Base-by-base conservation (phyloP, 2,329 filamentous ascomycete species). In the Monilinia laxa region DNA sequence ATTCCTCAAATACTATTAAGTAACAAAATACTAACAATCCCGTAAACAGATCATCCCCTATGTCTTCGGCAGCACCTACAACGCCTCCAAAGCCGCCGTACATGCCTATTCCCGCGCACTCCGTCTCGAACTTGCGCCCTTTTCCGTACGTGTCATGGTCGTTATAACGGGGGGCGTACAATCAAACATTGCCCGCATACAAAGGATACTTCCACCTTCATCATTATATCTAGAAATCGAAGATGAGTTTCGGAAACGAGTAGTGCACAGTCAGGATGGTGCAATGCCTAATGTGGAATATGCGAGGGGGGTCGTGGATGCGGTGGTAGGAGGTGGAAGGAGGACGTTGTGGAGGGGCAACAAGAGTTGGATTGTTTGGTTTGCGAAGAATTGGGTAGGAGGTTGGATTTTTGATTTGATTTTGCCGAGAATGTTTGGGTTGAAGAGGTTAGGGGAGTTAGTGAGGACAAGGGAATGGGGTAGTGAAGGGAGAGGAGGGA, bases 61-160 rank as follows among this genome's bases (percentile, higher is more conserved):
- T 78, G 83, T 88, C 0, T 92, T 92, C 55, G 93, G 93, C 28
- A 87, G 87, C 76, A 94, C 97, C 76, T 97, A 97, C 84, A 97
- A 93, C 77, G 91, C 93, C 2, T 92, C 90, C 68, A 97, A 97
- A 80, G 92, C 93, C 25, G 93, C 93, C 1, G 40, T 76, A 1
- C 69, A 73, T 28, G 42, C 68, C 0, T 72, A 68, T 35, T 69
- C 69, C 12, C 64, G 72, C 3, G 73, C 69, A 0, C 69, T 75
- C 1, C 69, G 75, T 9, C 64, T 75, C 0, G 75, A 76, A 62
- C 68, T 76, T 25, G 72, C 69, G 6, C 75, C 75, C 2, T 73
- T 69, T 23, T 70, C 67, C n/a, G 73, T 76, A 1, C 54, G 68
- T 4, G 72, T 73, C 12, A 67, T 74, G 62, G 68, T 73, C 20